Base-by-base conservation (phyloP, 768 basidiomycete species). In the Obba rivulosa region DNA sequence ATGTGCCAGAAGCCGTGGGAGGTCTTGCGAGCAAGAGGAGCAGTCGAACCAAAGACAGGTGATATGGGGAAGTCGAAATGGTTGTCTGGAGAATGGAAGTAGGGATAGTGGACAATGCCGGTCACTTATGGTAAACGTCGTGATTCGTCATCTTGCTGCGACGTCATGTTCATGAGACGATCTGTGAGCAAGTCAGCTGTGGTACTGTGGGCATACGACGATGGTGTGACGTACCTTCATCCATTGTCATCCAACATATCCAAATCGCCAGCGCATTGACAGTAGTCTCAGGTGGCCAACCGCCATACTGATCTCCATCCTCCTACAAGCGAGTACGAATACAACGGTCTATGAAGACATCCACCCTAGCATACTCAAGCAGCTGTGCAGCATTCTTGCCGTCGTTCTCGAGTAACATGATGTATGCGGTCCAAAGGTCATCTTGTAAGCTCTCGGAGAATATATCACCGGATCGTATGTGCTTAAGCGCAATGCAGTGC, bases 321-420 rank as follows among this genome's bases (percentile, higher is more conserved):
- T 74, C 68, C 68, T 77, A 76, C 23, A 83, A 66, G 7, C 72
- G 70, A 16, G 57, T 57, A 24, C 69, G 70, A 28, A 81, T 60
- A 48, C 72, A 79, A 1, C 46, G 17, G 41, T 76, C 70, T 7
- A 79, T 67, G 36, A 76, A 80, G 4, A 50, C 51, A 31, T 71
- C 69, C 2, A 81, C 66, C 3, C 75, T 73, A 0, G 78, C 83
- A 20, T 64, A 67, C 48, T 75, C 68, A 20, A 54, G 53, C 24
- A 45, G 50, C 62, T 81, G 81, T 3, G 55, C 65, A 28, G 70
- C 69, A 60, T 87, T 87, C 59, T 73, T 74, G 28, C 82, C 83
- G 62, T 87, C 84, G 63, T 83, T 79, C 53, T 87, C 85, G 3
- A 77, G 64, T 62, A 83, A 61, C 71, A 87, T 76, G 36, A 83